These are phyloP conservation scores for Clohesyomyces aquaticus DNA, from an alignment of 495 filamentous ascomycete species.

Conservation along the genomic window DNA sequence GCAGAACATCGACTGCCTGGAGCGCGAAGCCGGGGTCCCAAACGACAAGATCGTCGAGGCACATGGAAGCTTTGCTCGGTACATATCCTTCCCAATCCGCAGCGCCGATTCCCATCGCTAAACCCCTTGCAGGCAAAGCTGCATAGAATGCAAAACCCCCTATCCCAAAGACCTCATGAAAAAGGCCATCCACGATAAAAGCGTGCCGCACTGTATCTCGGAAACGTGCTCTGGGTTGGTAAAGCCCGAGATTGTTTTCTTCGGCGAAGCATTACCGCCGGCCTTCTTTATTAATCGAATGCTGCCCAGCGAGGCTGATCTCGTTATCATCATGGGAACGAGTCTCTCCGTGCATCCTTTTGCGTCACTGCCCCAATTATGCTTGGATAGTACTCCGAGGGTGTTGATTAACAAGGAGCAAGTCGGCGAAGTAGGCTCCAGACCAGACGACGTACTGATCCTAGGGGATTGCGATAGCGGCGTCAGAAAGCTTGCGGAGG, in stretches of 20 bases:
- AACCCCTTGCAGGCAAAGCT: conserved; percentile 60
- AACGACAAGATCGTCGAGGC: conserved; percentile 84
- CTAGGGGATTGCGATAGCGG: conserved; percentile 81
- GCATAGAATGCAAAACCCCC: conserved; percentile 78
- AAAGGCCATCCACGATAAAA: conserved; percentile 60
- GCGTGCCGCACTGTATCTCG: conserved; percentile 68
- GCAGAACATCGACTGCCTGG: conserved; percentile 96
- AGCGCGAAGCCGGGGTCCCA: conserved; percentile 84
- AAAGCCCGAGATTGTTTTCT: conserved; percentile 98
- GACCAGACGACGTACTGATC: conserved; percentile 75
- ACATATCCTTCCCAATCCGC: neutral
- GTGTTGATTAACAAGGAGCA: conserved; percentile 84
- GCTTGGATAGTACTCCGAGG: conserved; percentile 65
- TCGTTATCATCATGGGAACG: conserved; percentile 89
- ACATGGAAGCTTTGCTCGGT: conserved; percentile 86
- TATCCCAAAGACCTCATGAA: conserved; percentile 78
- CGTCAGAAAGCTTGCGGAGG: conserved; percentile 78
- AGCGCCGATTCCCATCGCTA: neutral
- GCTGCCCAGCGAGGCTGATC: conserved; percentile 67
- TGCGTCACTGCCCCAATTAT: conserved; percentile 72
- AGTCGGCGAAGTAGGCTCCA: conserved; percentile 78
- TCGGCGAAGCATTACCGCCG: conserved; percentile 73
- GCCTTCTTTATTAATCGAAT: conserved; percentile 65
- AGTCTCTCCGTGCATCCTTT: conserved; percentile 90
- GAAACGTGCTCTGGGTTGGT: conserved; percentile 75